Base-by-base conservation (phyloP, 345 rosid species). In the Aegle marmelos region DNA sequence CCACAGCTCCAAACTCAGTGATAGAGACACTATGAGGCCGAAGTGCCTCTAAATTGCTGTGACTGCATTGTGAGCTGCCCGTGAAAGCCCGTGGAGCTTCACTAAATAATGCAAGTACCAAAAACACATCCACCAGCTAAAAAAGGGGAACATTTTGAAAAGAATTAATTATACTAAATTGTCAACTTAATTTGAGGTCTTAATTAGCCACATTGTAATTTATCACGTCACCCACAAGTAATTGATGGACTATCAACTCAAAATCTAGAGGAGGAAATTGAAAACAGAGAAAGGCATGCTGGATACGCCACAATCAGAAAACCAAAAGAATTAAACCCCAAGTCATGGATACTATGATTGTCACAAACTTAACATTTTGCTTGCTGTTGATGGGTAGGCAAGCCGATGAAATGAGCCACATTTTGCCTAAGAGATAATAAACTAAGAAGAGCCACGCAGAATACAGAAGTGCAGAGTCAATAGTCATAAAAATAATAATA, bases 1-100 rank as follows among this genome's bases (percentile, higher is more conserved):
- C 99, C 64, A 96, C 89, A 0, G 99, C 99, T n/a, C 98, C 99
- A 84, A 96, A 96, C 82, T 96, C 99, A 45, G 99, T 94, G 74
- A 96, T 91, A 0, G 97, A 85, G 68, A 96, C 97, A 54, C 99
- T 96, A 82, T 94, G 98, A 84, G 99, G 99, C 79, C 99, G 85
- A 80, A 88, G 74, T 56, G 57, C 82, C 37, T 57, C 86, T n/a
- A 88, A 72, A 60, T 79, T 82, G 69, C 81, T 78, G 76, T 82
- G 50, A 72, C 80, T 87, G 89, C 98, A 94, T 82, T 84, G 84
- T 34, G 87, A 78, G 82, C 80, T 86, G 79, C 88, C 89, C 81
- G 67, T 69, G 79, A 85, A 83, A 76, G 68, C 79, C 91, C 89
- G 88, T 80, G 81, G 85, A 85, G 83, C 81, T 69, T 80, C 77